These are phyloP conservation scores for Tulasnella sp. DNA, from an alignment of 768 basidiomycete genomes.

Conservation along the genomic window DNA sequence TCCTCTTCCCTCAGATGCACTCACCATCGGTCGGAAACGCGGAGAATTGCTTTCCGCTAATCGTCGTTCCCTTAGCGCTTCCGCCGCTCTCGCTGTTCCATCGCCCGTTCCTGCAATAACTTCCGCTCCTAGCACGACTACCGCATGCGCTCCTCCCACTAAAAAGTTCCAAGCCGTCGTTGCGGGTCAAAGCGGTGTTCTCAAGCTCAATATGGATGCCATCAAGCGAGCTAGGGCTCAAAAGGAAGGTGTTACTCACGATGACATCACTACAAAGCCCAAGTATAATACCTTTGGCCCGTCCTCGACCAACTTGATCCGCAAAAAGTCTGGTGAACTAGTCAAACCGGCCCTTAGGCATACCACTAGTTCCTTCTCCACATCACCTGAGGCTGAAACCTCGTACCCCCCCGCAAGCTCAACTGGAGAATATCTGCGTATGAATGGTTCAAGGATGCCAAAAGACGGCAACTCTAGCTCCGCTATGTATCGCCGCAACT, in stretches of 20 bases:
- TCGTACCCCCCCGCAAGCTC: slow-evolving; percentile 31
- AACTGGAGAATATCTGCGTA: too few species aligned
- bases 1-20: too few species aligned
- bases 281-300: slow-evolving; percentile 13
- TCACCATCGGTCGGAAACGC: too few species aligned
- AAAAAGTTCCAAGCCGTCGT: slow-evolving; percentile 10
- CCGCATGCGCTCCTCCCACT: slow-evolving; percentile 2
- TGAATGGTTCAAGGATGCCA: slow-evolving; percentile 1
- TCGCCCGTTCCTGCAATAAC: too few species aligned
- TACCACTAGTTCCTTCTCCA: slow-evolving; percentile 30
- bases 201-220: slow-evolving; percentile 16
- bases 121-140: too few species aligned
- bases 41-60: too few species aligned
- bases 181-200: slow-evolving; percentile 9
- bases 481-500: slow-evolving; percentile 30
- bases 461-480: slow-evolving; percentile 38
- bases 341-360: slow-evolving; percentile 85
- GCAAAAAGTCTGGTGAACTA: slow-evolving; percentile 90
- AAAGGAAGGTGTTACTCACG: background rate
- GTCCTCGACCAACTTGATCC: slow-evolving; percentile 40
- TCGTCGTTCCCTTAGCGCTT: too few species aligned
- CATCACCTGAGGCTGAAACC: slow-evolving; percentile 37
- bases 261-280: background rate
- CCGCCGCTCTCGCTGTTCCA: too few species aligned
- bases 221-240: slow-evolving; percentile 12